Conservation (phyloP, 371 early-diverging fungal species). For the Lichtheimia ramosa region DNA sequence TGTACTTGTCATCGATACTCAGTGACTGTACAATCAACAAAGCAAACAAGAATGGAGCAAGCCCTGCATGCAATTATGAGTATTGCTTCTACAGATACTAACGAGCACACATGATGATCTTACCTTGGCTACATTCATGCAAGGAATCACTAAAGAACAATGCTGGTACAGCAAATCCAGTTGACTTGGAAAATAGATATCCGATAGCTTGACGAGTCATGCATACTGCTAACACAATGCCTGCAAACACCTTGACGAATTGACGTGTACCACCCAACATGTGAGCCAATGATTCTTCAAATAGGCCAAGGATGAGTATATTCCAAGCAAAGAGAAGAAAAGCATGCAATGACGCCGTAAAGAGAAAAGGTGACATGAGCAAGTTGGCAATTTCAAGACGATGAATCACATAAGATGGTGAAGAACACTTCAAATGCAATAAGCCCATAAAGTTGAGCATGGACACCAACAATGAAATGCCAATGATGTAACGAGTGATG, state of each 20-base stretch:
- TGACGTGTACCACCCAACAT: constrained; percentile 49
- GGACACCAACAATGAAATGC: constrained; percentile 39
- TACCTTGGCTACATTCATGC: constrained; percentile 68
- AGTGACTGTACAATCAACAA: constrained; percentile 58
- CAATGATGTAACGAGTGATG: constrained; percentile 48
- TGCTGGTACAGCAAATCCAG: constrained; percentile 58
- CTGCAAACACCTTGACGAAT: constrained; percentile 33
- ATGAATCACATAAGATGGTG: constrained; percentile 49
- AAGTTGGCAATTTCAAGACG: constrained; percentile 39
- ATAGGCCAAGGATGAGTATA: constrained; percentile 49
- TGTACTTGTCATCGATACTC: constrained; percentile 53
- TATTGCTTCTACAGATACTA: too few relatives aligned
- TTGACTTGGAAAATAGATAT: constrained; percentile 55
- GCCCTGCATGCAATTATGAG: constrained; percentile 26
- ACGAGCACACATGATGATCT: neutral
- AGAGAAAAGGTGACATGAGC: constrained; percentile 49
- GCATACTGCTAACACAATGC: constrained; percentile 31
- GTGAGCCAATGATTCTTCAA: constrained; percentile 51
- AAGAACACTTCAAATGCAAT: constrained; percentile 34
- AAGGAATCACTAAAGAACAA: constrained; percentile 62
- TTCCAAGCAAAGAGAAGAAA: constrained; percentile 45
- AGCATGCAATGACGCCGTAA: constrained; percentile 33
- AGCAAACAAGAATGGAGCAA: constrained; percentile 60
- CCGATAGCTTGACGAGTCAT: constrained; percentile 48
- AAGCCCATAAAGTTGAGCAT: constrained; percentile 29